phyloP scores from a whole-genome alignment of 1,139 yeast species.

The Geotrichum carabidarum region DNA sequence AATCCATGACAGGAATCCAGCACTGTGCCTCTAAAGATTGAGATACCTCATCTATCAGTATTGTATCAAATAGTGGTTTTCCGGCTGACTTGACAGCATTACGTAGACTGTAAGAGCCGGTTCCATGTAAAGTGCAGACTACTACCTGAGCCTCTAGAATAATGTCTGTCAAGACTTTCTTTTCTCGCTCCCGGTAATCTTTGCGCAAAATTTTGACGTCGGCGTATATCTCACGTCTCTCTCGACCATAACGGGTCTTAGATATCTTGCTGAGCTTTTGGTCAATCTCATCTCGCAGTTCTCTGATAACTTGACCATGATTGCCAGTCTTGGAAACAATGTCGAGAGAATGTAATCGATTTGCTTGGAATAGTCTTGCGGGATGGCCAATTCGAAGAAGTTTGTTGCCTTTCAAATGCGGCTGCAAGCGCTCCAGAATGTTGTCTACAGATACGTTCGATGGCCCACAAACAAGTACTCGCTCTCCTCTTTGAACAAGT shows the following conservation, averaged over 20 bases:
- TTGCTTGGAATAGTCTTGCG: conserved; percentile 64
- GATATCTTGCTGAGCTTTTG: conserved; percentile 53
- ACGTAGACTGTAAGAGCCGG: conserved; percentile 65
- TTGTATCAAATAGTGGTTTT: conserved; percentile 59
- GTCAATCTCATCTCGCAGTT: conserved; percentile 66
- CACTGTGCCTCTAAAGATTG: conserved; percentile 94
- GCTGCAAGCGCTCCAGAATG: conserved; percentile 70
- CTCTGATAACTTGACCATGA: conserved; percentile 58
- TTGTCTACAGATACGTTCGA: conserved; percentile 95
- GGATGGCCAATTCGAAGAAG: conserved; percentile 89
- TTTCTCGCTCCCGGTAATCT: conserved; percentile 65
- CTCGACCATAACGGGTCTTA: conserved; percentile 61
- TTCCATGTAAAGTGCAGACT: conserved; percentile 80
- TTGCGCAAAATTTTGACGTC: conserved; percentile 65
- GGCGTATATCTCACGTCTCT: conserved; percentile 60
- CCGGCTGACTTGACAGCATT: conserved; percentile 40
- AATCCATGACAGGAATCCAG: conserved; percentile 86
- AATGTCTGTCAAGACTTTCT: conserved; percentile 55
- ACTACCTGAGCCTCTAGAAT: conserved; percentile 62
- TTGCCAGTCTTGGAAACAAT: conserved; percentile 60
- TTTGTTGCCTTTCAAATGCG: conserved; percentile 46
- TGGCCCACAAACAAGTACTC: conserved; percentile 89
- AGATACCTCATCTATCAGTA: conserved; percentile 92
- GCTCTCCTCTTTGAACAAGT: conserved; percentile 53
- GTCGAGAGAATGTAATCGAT: conserved; percentile 71